Percentiles rank a stretch among this genome's conserved stretches.
phyloP scores from a whole-genome alignment of 1,284 basidiomycete species.

The Trametes hirsuta region DNA sequence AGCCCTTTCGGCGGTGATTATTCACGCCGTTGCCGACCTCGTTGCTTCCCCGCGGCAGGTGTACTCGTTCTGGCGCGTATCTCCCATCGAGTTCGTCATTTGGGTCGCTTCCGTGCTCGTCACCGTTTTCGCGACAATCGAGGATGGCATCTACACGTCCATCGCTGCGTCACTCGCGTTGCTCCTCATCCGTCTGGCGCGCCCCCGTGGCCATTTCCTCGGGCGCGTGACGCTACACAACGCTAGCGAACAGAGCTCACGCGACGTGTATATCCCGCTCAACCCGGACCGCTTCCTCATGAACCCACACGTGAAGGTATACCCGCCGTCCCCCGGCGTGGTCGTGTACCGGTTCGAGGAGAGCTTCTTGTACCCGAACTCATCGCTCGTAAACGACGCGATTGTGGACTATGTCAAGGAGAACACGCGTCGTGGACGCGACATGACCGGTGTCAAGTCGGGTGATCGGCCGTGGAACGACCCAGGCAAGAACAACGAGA shows the following conservation, averaged over 20 bases:
- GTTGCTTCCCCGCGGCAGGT: slow-evolving; percentile 86
- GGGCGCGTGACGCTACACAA: slow-evolving; percentile 58
- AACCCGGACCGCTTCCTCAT: slow-evolving; percentile 55
- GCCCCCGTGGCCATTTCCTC: slow-evolving; percentile 88
- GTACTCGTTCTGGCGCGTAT: slow-evolving; percentile 91
- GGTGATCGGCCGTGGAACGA: slow-evolving; percentile 95
- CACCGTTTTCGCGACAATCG: slow-evolving; percentile 86
- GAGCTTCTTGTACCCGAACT: slow-evolving; percentile 93
- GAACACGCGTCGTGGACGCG: slow-evolving; percentile 75
- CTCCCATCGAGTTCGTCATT: slow-evolving; percentile 91
- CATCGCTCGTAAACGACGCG: slow-evolving; percentile 74
- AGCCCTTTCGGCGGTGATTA: slow-evolving; percentile 90
- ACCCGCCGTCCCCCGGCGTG: slow-evolving; percentile 84
- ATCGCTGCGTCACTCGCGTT: slow-evolving; percentile 80
- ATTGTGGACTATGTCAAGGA: slow-evolving; percentile 84
- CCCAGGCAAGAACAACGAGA: slow-evolving; percentile 56
- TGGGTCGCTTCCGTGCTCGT: slow-evolving; percentile 87
- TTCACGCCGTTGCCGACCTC: slow-evolving; percentile 91
- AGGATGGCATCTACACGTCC: slow-evolving; percentile 93
- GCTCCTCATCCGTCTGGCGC: slow-evolving; percentile 89
- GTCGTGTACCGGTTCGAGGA: slow-evolving; percentile 94
- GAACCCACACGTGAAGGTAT: slow-evolving; percentile 75
- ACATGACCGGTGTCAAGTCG: slow-evolving; percentile 61
- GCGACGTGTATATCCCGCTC: slow-evolving; percentile 86
- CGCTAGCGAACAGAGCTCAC: slow-evolving; percentile 42